Evolutionary conservation across 495 filamentous ascomycete species (phyloP).

Genomic region (Xylaria longipes): DNA sequence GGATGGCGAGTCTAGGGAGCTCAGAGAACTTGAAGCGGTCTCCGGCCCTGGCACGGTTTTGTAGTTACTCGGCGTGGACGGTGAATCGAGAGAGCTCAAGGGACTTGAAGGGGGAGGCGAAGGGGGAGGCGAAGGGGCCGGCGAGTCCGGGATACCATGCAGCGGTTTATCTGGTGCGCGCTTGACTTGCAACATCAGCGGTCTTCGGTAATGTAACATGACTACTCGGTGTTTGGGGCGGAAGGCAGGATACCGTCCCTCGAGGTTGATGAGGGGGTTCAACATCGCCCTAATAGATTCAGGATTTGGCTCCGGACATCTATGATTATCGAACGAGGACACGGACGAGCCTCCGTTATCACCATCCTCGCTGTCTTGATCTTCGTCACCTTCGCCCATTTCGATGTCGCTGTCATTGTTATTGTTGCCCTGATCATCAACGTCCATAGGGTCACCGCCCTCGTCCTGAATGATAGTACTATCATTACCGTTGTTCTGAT

Average conservation of each 20-base stretch:
- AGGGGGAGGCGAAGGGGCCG: neutral
- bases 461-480: no score
- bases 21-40: no score
- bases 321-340: neutral
- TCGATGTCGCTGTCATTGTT: neutral
- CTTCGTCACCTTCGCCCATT: neutral
- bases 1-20: no score
- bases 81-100: neutral
- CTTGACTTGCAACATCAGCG: neutral
- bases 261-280: neutral
- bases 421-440: neutral
- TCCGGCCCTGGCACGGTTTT: no score
- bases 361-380: neutral
- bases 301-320: neutral
- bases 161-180: neutral
- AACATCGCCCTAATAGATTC: neutral
- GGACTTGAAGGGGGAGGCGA: neutral
- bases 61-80: neutral
- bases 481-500: neutral
- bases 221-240: neutral
- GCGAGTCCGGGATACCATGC: neutral
- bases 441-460: neutral
- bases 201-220: conserved; percentile 4
- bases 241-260: neutral
- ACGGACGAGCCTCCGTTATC: neutral